phyloP scores from a whole-genome alignment of 2,329 filamentous ascomycete species.

The Arthrobotrys sphaeroides region DNA sequence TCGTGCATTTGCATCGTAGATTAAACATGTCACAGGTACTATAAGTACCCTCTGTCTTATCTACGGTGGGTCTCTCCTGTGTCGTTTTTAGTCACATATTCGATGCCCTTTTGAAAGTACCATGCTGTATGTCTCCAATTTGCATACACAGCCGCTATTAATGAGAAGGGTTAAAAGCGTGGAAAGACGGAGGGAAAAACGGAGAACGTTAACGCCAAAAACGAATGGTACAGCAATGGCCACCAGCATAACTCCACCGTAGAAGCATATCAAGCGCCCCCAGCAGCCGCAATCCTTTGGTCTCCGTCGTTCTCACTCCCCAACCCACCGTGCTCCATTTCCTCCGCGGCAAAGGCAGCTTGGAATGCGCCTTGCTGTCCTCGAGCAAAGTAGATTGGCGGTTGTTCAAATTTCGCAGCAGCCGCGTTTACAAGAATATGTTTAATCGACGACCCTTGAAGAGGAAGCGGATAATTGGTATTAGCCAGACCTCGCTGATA shows the following conservation, averaged over 20 bases:
- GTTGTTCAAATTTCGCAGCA: constrained; percentile 65
- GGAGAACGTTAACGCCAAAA: too few relatives aligned
- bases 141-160: not conserved
- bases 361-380: constrained; percentile 67
- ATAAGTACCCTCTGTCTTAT: too few relatives aligned
- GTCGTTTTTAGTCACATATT: not conserved
- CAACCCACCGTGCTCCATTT: constrained; percentile 58
- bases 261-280: not conserved
- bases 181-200: not conserved
- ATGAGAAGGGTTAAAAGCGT: not conserved
- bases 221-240: too few relatives aligned
- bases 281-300: not conserved
- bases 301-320: constrained; percentile 60
- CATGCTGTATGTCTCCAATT: not conserved
- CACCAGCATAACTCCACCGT: too few relatives aligned
- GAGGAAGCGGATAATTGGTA: not conserved
- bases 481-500: not conserved
- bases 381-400: constrained; percentile 66
- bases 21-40: too few relatives aligned
- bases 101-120: not conserved
- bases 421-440: constrained; percentile 66
- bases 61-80: too few relatives aligned
- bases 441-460: constrained; percentile 66
- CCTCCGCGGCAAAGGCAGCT: constrained; percentile 65
- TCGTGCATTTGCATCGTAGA: too few relatives aligned